Evolutionary conservation across 2,329 filamentous ascomycete genomes (phyloP).

Genomic region (Aspergillus pseudotamarii): DNA sequence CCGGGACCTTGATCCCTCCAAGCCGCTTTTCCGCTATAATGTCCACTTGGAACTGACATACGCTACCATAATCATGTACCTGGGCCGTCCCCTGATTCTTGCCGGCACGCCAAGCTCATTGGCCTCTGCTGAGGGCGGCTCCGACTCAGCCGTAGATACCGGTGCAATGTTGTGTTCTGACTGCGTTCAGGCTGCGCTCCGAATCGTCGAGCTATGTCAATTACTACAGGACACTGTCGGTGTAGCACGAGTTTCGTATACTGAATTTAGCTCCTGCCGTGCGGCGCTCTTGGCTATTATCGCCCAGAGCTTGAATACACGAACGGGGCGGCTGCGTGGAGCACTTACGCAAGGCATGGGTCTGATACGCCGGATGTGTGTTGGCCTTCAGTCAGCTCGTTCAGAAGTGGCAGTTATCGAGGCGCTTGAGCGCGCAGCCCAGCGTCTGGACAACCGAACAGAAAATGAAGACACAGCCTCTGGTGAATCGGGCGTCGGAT

Average conservation of each 20-base stretch:
- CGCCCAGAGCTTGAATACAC: conserved; percentile 30
- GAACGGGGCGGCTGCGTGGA: conserved; percentile 35
- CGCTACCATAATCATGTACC: conserved; percentile 52
- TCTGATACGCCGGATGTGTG: conserved; percentile 51
- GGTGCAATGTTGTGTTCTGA: conserved; percentile 41
- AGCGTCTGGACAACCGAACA: conserved; percentile 41
- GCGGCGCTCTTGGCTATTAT: conserved; percentile 51
- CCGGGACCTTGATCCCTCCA: conserved; percentile 36
- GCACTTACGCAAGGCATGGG: conserved; percentile 47
- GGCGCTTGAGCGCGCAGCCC: conserved; percentile 48
- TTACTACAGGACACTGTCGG: conserved; percentile 49
- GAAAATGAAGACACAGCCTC: conserved; percentile 19
- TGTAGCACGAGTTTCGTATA: conserved; percentile 54
- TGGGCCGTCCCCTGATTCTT: conserved; percentile 53
- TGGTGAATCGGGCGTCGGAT: conserved; percentile 40
- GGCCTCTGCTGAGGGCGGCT: neutral
- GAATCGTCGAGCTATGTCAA: conserved; percentile 50
- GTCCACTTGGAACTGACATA: conserved; percentile 53
- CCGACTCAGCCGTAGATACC: neutral
- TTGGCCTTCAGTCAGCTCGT: conserved; percentile 50
- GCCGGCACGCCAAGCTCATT: conserved; percentile 11
- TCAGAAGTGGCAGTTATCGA: conserved; percentile 52
- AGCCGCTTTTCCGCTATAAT: conserved; percentile 45
- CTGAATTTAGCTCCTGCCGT: conserved; percentile 55
- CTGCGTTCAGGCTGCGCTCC: conserved; percentile 51